Evolutionary conservation across 2,329 filamentous ascomycete genomes (phyloP), one percentile per base, ranked within the genome.

Genomic region (Elsinoe fawcettii): DNA sequence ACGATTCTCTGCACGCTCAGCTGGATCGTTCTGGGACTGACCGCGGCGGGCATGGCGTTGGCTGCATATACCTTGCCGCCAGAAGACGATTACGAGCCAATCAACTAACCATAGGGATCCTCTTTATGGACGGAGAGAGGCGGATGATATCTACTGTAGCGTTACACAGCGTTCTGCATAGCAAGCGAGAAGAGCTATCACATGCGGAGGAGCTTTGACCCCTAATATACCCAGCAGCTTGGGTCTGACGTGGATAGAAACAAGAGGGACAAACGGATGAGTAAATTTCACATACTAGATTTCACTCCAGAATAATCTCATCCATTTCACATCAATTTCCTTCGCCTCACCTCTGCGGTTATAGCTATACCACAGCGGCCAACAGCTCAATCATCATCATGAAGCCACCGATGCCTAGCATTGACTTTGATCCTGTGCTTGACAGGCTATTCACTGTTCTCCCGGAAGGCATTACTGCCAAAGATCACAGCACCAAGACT

Each of bases 21-120:
- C 63, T 85, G 81, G 80, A 75, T 72, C 56, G 67, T 83, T 2
- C 72, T 80, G 59, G 62, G 80, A 32, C 60, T 83, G 14, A 77
- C 80, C 58, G 76, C 75, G 0, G 67, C 76, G 12, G 83, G 80
- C 11, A 75, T 96, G 56, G 75, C 80, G 1, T 73, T 83, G 9
- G 87, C 88, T 1, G 86, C 85, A 4, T 82, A 84, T 59, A 71
- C 87, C 20, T 75, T 96, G 43, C 86, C 89, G 0, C 80, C 83
- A 0, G 91, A 96, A 69, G 88, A 87, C 66, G 91, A 89, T 57
- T 96, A 96, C 73, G 88, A 95, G 69, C 80, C 32, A 20, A 53
- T 53, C 47, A n/a, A 47, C 6, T 47, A 22, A 47, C 9, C 44
- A 16, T 3, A 22, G 5, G 34, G 14, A 37, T 37, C 5, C 3